Conservation (phyloP, 2,329 filamentous ascomycete genomes). For the Lachnellula arida region DNA sequence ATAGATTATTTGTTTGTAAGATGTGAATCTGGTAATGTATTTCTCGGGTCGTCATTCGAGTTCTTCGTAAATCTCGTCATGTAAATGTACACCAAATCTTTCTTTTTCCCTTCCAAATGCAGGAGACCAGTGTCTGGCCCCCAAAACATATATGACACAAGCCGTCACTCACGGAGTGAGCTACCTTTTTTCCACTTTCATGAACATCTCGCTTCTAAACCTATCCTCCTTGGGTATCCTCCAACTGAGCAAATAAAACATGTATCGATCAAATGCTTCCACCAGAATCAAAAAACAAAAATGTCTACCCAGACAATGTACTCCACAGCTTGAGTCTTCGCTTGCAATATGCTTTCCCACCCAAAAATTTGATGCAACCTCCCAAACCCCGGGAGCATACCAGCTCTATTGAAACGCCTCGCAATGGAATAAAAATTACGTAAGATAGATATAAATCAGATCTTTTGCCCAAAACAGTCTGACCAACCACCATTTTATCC, state of each 20-base stretch:
- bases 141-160: conserved; percentile 4
- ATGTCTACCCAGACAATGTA: background rate
- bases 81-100: background rate
- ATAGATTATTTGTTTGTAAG: conserved; percentile 1
- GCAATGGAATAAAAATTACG: conserved; percentile 8
- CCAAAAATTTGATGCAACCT: conserved; percentile 8
- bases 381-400: conserved; percentile 11
- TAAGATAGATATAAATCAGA: conserved; percentile 15
- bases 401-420: conserved; percentile 9
- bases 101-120: background rate
- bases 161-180: background rate
- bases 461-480: conserved; percentile 2
- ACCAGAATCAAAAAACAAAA: background rate
- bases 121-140: background rate
- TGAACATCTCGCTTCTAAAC: background rate
- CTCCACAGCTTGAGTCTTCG: background rate
- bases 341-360: background rate
- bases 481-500: conserved; percentile 6
- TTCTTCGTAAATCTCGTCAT: background rate
- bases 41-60: conserved; percentile 1
- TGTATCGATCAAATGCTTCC: background rate
- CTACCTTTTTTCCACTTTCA: background rate
- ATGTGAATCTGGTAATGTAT: conserved; percentile 13
- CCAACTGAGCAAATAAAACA: background rate
- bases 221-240: background rate